Conservation (phyloP, 345 rosid genomes). For the Streptanthus diversifolius region DNA sequence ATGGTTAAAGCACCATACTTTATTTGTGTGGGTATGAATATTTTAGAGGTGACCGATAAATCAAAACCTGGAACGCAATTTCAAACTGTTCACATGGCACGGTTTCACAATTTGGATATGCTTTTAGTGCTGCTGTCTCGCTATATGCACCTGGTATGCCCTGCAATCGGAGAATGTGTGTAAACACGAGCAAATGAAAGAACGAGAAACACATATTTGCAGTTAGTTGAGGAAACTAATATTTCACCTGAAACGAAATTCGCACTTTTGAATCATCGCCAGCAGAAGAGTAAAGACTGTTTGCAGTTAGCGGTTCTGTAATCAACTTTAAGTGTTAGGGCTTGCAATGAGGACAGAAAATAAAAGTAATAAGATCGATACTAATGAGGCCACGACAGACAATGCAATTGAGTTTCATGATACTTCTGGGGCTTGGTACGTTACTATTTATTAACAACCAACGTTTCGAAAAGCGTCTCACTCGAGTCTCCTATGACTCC, state of each 20-base stretch:
- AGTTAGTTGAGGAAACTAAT: constrained; percentile 13
- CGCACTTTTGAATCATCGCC: constrained; percentile 56
- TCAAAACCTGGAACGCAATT: constrained; percentile 70
- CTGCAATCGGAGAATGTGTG: constrained; percentile 39
- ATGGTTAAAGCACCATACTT: constrained; percentile 3
- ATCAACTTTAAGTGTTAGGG: constrained; percentile 19
- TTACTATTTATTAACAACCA: background rate
- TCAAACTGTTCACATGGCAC: constrained; percentile 89
- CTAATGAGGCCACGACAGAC: background rate
- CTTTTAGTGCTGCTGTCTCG: constrained; percentile 87
- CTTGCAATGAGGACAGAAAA: background rate
- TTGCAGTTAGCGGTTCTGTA: constrained; percentile 72
- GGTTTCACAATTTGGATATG: constrained; percentile 82
- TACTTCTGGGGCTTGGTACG: background rate
- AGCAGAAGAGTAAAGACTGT: constrained; percentile 40
- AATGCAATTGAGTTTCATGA: constrained; percentile 15
- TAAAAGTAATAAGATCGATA: background rate
- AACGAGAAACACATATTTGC: background rate
- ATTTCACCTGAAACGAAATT: constrained; percentile 80
- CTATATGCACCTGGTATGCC: constrained; percentile 89
- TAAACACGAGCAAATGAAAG: constrained; percentile 20
- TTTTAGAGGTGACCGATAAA: constrained; percentile 3
- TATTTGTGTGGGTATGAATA: background rate
- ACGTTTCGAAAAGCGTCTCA: background rate
- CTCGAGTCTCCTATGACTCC: no score